Evolutionary conservation across 176 grass and related monocot genomes (phyloP).

Genomic region (Eleusine indica): DNA sequence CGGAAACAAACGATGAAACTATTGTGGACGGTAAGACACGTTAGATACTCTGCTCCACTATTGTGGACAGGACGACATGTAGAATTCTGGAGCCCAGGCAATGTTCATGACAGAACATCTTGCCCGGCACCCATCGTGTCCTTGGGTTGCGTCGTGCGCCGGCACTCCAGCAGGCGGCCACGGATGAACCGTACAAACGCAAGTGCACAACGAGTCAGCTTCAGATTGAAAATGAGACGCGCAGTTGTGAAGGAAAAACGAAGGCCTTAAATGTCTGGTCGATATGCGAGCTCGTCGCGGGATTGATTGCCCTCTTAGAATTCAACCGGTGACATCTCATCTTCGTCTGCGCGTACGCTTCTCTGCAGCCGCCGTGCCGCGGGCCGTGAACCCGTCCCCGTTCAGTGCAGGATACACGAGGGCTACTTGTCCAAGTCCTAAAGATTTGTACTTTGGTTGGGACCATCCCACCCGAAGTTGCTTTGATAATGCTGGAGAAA

Average conservation of each 20-base stretch:
- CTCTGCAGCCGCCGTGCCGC: background rate
- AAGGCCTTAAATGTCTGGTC: background rate
- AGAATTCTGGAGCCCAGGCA: background rate
- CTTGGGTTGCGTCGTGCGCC: background rate
- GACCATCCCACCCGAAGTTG: background rate
- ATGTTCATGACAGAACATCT: background rate
- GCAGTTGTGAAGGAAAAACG: background rate
- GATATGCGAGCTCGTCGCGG: background rate
- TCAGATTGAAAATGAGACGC: background rate
- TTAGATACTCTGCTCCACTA: background rate
- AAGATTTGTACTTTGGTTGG: background rate
- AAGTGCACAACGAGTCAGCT: background rate
- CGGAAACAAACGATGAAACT: background rate
- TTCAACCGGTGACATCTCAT: background rate
- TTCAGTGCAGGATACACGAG: background rate
- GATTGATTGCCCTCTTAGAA: background rate
- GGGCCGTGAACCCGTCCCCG: background rate
- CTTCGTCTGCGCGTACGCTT: background rate
- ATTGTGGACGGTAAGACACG: background rate
- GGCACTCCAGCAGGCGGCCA: background rate
- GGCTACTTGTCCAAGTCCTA: background rate
- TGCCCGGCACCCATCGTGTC: background rate
- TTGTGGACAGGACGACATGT: background rate
- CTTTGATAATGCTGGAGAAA: background rate
- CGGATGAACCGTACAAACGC: background rate